Base-by-base conservation (phyloP, 805 yeast genomes). In the Spathaspora gorwiae region DNA sequence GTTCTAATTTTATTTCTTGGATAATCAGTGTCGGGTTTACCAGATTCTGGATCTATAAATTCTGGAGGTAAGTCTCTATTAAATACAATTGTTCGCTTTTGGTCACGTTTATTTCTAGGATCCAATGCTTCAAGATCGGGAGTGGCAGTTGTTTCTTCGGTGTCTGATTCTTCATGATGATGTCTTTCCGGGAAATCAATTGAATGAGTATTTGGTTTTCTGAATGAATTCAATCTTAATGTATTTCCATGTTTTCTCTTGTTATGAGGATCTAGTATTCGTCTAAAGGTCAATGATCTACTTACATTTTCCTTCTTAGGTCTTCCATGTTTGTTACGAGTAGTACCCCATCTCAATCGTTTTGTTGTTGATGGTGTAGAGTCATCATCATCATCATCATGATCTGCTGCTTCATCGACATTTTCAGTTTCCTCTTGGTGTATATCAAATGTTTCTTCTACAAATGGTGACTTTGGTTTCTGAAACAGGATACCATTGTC, bases 1-100 rank as follows among this genome's bases (percentile, higher is more conserved):
- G 98, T 90, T 70, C 97, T 81, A 54, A 94, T 88, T 64, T 94
- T 90, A 71, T 92, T 92, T 56, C 97, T 77, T 9, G 95, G 81
- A 59, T 86, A 92, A n/a, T 64, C 60, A 0, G 73, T 71, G 14
- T 56, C 59, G 1, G 92, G 87, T 33, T 77, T 74, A 11, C 84
- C 83, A 1, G 70, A 81, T 75, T 62, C 57, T 2, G 80, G 81
- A 48, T 82, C 83, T 15, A 79, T 41, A 61, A 74, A 65, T 33
- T 76, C 76, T 19, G 74, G 79, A 1, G 94, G 90, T 26, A 86
- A 61, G 2, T 72, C 70, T 55, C 76, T 57, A 58, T 86, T 85
- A 68, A 82, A 76, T 46, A 75, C 83, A 12, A 84, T 64, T 1
- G 76, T 61, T 59, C 90, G 69, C 40, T 56, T 59, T 36, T 59